Evolutionary conservation across 768 basidiomycete genomes (phyloP), one percentile per base, ranked within the genome.

Genomic region (Psilocybe sp.): DNA sequence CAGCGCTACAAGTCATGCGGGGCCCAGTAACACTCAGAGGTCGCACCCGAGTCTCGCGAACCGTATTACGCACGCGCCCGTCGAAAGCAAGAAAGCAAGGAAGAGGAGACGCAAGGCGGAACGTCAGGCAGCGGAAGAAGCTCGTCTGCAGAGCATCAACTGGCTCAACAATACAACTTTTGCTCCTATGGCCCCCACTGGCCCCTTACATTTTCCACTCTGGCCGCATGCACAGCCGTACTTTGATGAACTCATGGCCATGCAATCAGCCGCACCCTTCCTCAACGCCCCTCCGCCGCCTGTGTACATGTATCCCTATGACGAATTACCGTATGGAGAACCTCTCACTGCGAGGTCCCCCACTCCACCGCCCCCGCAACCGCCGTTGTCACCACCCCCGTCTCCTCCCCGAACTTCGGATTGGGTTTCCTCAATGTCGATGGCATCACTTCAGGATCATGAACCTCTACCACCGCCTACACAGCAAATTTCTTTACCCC

Each of bases 401-500:
- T 54, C 64, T 1, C 61, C 65, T 28, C 23, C 23, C 7, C 23
- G 23, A 31, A 51, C 68, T 6, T 62, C 58, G 10, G 47, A 59
- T 6, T 76, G 73, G 73, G 72, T 74, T 1, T 69, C 72, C 14
- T 71, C 73, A 1, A 75, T 75, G 74, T 65, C 70, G 14, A 60
- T 64, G 57, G 69, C 70, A 32, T 68, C 63, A 14, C 64, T 28
- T 28, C 23, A 28, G 7, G 23, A 28, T 7, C 23, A 7, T 28
- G 23, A 28, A 3, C 23, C 23, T 28, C 23, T 28, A 28, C 23
- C 23, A 7, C 23, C 7, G 23, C 23, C 23, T 7, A 28, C 23
- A 3, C 23, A 28, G 23, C 23, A 28, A 28, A 4, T 4, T 7
- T 28, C 23, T 7, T 28, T 28, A 28, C 23, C 23, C 3, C 23